phyloP scores from a whole-genome alignment of 2,329 filamentous ascomycete genomes.

The Xylariaceae sp. region DNA sequence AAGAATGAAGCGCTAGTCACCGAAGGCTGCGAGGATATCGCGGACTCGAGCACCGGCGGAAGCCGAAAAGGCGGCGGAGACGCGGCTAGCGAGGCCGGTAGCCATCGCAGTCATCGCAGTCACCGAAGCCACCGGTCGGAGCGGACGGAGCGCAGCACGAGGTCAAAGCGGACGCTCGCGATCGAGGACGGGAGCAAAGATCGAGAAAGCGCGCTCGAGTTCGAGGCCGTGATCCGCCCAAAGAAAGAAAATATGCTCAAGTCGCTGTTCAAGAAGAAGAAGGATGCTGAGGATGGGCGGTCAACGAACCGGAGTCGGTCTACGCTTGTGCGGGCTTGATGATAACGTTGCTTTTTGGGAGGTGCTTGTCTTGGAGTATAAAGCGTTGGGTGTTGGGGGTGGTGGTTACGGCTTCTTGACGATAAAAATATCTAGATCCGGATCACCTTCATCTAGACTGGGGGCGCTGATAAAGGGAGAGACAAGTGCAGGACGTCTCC shows the following conservation, averaged over 20 bases:
- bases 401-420: too few species aligned
- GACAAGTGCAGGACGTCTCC: too few species aligned
- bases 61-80: constrained; percentile 20
- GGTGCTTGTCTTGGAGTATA: neutral
- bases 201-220: constrained; percentile 31
- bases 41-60: constrained; percentile 28
- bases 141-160: constrained; percentile 31
- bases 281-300: constrained; percentile 35
- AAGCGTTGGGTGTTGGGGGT: too few species aligned
- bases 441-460: too few species aligned
- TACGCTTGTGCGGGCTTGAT: constrained; percentile 4
- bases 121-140: constrained; percentile 35
- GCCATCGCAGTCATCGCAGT: constrained; percentile 31
- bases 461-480: too few species aligned
- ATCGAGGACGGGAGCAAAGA: constrained; percentile 36
- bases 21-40: constrained; percentile 13
- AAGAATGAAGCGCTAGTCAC: too few species aligned
- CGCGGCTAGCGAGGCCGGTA: constrained; percentile 35
- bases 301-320: constrained; percentile 16
- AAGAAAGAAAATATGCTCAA: constrained; percentile 54
- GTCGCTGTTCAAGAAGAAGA: constrained; percentile 55
- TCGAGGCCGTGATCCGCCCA: constrained; percentile 42
- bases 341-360: neutral
- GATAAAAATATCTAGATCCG: too few species aligned
- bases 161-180: constrained; percentile 28